Conservation (phyloP, 1,139 yeast genomes). For the Suhomyces guaymorum region DNA sequence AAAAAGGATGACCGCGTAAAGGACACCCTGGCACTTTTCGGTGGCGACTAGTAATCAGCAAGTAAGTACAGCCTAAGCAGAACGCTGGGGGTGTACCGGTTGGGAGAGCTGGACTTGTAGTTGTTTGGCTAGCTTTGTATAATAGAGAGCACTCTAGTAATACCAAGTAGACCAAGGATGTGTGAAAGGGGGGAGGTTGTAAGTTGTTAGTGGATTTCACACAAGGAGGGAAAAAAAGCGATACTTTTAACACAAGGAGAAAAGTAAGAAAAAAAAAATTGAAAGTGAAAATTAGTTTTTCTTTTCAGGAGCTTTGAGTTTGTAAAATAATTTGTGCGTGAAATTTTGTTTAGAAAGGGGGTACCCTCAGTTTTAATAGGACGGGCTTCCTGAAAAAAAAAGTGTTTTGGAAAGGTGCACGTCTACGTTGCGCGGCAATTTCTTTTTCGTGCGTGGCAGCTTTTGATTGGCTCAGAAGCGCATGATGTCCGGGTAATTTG, state of each 20-base stretch:
- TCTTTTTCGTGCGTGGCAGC: conserved; percentile 2
- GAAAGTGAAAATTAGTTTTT: conserved; percentile 7
- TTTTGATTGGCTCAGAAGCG: conserved; percentile 7
- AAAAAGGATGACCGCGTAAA: conserved; percentile 9
- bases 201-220: conserved; percentile 12
- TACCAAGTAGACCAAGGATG: conserved; percentile 1
- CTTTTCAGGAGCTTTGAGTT: conserved; percentile 3
- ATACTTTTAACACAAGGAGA: conserved; percentile 14
- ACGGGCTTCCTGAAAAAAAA: conserved; percentile 7
- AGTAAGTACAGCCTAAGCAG: conserved; percentile 2
- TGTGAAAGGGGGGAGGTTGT: conserved; percentile 6
- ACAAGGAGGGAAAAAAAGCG: conserved; percentile 15
- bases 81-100: not conserved
- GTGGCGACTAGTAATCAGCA: conserved; percentile 2
- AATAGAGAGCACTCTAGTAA: conserved; percentile 6
- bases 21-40: conserved; percentile 11
- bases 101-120: not conserved
- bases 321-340: conserved; percentile 5
- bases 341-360: conserved; percentile 9
- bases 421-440: not conserved
- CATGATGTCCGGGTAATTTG: conserved; percentile 8
- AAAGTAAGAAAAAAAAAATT: conserved; percentile 12
- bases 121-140: conserved; percentile 3
- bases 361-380: conserved; percentile 11
- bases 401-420: too few species aligned